Conservation (phyloP, 2,329 filamentous ascomycete genomes). For the Lanzia echinophila region DNA sequence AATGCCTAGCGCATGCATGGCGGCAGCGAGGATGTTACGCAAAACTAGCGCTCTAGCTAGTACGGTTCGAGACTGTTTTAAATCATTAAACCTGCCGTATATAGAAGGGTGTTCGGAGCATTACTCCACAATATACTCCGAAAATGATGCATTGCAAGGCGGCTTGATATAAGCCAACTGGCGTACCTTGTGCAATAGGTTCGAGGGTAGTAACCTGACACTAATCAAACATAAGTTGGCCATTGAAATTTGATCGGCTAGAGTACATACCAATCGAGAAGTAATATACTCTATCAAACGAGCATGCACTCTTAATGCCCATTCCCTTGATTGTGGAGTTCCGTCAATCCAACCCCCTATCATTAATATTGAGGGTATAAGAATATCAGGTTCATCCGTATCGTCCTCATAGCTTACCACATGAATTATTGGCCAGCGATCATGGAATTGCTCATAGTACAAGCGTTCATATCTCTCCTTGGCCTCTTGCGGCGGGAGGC, state of each 20-base stretch:
- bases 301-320: constrained; percentile 30
- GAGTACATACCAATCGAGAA: constrained; percentile 18
- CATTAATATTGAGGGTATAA: constrained; percentile 32
- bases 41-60: constrained; percentile 31
- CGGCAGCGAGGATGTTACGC: constrained; percentile 31
- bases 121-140: constrained; percentile 27
- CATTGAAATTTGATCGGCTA: neutral
- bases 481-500: constrained; percentile 5
- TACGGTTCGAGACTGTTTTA: too few relatives aligned
- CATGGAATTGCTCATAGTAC: constrained; percentile 38
- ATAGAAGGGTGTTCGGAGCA: neutral
- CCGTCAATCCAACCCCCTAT: constrained; percentile 35
- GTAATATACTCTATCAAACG: constrained; percentile 27
- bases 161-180: constrained; percentile 28
- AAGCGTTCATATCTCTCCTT: constrained; percentile 22
- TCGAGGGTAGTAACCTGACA: constrained; percentile 27
- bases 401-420: constrained; percentile 32
- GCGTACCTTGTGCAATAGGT: constrained; percentile 21
- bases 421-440: constrained; percentile 38
- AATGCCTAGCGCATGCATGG: constrained; percentile 33
- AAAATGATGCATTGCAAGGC: constrained; percentile 36
- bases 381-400: constrained; percentile 13
- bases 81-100: neutral
- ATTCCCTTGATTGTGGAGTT: constrained; percentile 23
- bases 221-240: constrained; percentile 8